Conservation (phyloP, 2,329 filamentous ascomycete genomes). For the Curvularia eragrostidis region DNA sequence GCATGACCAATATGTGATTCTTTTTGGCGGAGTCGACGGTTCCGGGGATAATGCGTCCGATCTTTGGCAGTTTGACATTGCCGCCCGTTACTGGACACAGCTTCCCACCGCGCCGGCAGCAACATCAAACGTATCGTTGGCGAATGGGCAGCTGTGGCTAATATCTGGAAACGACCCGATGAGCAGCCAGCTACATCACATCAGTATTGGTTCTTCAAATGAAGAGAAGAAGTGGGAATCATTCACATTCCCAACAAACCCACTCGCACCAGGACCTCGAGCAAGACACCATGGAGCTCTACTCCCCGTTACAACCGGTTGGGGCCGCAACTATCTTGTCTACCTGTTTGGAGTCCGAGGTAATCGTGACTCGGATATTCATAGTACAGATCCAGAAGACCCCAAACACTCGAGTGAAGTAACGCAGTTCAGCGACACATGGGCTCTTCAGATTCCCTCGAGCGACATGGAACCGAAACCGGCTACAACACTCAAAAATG, state of each 20-base stretch:
- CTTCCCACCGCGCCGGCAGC: slow-evolving; percentile 37
- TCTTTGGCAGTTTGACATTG: slow-evolving; percentile 36
- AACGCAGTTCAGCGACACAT: slow-evolving; percentile 52
- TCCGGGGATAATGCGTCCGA: slow-evolving; percentile 35
- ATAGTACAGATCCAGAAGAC: slow-evolving; percentile 10
- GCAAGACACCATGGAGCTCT: slow-evolving; percentile 50
- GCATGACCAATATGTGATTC: slow-evolving; percentile 25
- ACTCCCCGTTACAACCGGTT: slow-evolving; percentile 52
- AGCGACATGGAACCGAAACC: slow-evolving; percentile 37
- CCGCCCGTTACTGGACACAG: slow-evolving; percentile 31
- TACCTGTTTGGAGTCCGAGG: slow-evolving; percentile 51
- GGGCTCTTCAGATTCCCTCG: slow-evolving; percentile 55
- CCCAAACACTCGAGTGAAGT: slow-evolving; percentile 19
- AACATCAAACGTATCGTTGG: slow-evolving; percentile 46
- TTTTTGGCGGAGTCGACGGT: slow-evolving; percentile 39
- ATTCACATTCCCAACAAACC: slow-evolving; percentile 53
- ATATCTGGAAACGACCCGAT: slow-evolving; percentile 47
- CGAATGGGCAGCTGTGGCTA: slow-evolving; percentile 50
- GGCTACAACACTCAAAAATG: slow-evolving; percentile 32
- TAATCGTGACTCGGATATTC: slow-evolving; percentile 1
- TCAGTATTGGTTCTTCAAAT: slow-evolving; percentile 28
- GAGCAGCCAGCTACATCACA: slow-evolving; percentile 39
- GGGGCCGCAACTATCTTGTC: slow-evolving; percentile 54
- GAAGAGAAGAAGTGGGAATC: slow-evolving; percentile 48
- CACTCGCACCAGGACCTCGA: slow-evolving; percentile 52